These are phyloP conservation scores for Typha latifolia DNA, from an alignment of 176 grass and related monocot species.

Conservation along the genomic window DNA sequence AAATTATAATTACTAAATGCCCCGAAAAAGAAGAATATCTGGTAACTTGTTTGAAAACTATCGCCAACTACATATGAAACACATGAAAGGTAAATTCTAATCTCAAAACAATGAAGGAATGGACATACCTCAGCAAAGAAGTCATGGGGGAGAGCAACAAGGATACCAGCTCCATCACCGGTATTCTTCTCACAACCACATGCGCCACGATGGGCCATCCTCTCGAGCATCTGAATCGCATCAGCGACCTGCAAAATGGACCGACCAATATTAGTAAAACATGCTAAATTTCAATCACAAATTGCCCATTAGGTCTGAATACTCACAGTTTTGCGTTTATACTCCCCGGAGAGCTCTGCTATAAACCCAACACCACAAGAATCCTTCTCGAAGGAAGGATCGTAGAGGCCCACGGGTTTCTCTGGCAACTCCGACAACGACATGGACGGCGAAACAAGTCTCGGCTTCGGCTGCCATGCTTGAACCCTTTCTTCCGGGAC, in stretches of 20 bases:
- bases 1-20: constrained; percentile 14
- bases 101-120: neutral
- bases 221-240: constrained; percentile 83
- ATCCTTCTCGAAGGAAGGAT: constrained; percentile 85
- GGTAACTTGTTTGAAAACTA: neutral
- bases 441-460: constrained; percentile 28
- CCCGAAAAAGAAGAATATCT: neutral
- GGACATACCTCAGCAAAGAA: constrained; percentile 59
- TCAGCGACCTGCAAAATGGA: constrained; percentile 50
- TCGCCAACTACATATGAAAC: too few relatives aligned
- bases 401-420: constrained; percentile 79
- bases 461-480: constrained; percentile 23
- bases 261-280: neutral
- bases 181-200: constrained; percentile 95
- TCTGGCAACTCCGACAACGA: constrained; percentile 65
- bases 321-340: constrained; percentile 70
- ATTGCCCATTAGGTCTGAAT: neutral
- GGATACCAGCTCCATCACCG: constrained; percentile 87
- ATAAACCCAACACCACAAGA: constrained; percentile 90
- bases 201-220: constrained; percentile 93
- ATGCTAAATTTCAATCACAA: neutral
- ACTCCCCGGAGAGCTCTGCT: constrained; percentile 73
- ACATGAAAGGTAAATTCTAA: too few relatives aligned
- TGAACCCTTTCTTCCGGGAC: constrained; percentile 51
- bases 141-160: constrained; percentile 77